Conservation (phyloP, 352 stramenopile species). For the Sclerospora graminicola region DNA sequence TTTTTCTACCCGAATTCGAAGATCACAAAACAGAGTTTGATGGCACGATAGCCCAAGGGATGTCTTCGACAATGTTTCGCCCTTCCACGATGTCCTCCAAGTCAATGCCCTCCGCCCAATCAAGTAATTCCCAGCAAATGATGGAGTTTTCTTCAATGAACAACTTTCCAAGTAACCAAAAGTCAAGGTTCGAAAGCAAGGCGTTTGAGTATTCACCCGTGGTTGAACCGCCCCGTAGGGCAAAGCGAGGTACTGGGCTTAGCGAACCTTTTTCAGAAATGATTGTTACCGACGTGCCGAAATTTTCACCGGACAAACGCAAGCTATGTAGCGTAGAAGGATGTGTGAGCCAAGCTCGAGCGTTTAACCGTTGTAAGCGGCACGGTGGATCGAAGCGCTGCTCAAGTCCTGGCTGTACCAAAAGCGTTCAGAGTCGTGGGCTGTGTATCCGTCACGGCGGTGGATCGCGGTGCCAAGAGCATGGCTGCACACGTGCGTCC, state of each 20-base stretch:
- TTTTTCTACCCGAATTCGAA: slow-evolving; percentile 2
- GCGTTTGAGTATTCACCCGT: not conserved
- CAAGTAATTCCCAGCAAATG: too few species aligned
- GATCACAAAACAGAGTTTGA: slow-evolving; percentile 5
- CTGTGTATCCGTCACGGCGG: slow-evolving; percentile 62
- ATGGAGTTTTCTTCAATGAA: too few species aligned
- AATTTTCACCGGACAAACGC: slow-evolving; percentile 58
- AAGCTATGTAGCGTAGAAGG: slow-evolving; percentile 67
- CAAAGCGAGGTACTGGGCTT: slow-evolving; percentile 9
- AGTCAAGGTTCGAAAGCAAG: not conserved
- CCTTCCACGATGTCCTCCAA: not conserved
- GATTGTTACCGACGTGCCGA: slow-evolving; percentile 16
- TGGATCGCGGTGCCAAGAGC: slow-evolving; percentile 66
- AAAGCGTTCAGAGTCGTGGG: slow-evolving; percentile 70
- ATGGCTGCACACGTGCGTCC: slow-evolving; percentile 30
- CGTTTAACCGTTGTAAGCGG: slow-evolving; percentile 79
- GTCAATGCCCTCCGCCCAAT: not conserved
- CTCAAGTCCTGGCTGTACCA: slow-evolving; percentile 54
- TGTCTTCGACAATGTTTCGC: slow-evolving; percentile 2
- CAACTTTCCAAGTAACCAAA: slow-evolving; percentile 1
- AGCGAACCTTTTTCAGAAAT: slow-evolving; percentile 15
- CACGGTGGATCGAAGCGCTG: slow-evolving; percentile 80
- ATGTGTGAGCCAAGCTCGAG: slow-evolving; percentile 70
- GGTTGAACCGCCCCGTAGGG: not conserved
- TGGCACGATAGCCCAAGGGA: not conserved